Evolutionary conservation across 139 green algal genomes (phyloP).

Genomic region (Chlamydomonas sp.): DNA sequence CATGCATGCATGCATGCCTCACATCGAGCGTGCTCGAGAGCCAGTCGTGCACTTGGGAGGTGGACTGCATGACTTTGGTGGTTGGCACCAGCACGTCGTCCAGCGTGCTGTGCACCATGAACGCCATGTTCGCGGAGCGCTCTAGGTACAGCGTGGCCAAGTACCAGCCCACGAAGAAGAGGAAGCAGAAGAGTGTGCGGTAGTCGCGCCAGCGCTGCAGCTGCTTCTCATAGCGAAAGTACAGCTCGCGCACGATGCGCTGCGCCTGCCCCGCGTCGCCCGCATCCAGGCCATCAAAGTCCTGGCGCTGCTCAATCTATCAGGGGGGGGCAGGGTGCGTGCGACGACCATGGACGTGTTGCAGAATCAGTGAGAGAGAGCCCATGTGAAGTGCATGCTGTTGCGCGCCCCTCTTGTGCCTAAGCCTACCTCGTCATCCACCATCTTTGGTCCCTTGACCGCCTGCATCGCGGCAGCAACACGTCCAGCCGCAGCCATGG

Average conservation of each 20-base stretch:
- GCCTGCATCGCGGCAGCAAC: too few species aligned
- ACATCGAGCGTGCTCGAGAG: slow-evolving; percentile 41
- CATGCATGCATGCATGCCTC: too few species aligned
- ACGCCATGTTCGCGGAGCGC: slow-evolving; percentile 2
- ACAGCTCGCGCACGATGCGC: slow-evolving; percentile 51
- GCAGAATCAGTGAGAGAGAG: too few species aligned
- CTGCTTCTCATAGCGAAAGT: slow-evolving; percentile 55
- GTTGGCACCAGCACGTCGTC: slow-evolving; percentile 40
- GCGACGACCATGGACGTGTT: too few species aligned
- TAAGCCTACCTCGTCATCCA: too few species aligned
- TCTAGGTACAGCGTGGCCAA: slow-evolving; percentile 13
- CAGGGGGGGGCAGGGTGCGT: too few species aligned
- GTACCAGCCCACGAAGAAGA: slow-evolving; percentile 53
- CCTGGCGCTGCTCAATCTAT: too few species aligned
- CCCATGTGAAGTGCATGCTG: too few species aligned
- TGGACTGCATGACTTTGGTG: slow-evolving; percentile 29
- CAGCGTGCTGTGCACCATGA: slow-evolving; percentile 46
- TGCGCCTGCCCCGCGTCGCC: slow-evolving; percentile 35
- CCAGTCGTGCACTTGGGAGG: slow-evolving; percentile 57
- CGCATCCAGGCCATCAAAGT: too few species aligned
- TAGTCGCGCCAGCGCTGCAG: slow-evolving; percentile 60
- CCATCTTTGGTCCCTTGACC: too few species aligned
- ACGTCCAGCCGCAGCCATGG: too few species aligned
- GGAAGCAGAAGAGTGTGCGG: slow-evolving; percentile 58
- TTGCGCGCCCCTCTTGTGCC: too few species aligned